A percentile compares a stretch with the other conserved stretches of the same genome.
Conservation (phyloP, 202 grass and related monocot genomes). For the Carex arenaria region DNA sequence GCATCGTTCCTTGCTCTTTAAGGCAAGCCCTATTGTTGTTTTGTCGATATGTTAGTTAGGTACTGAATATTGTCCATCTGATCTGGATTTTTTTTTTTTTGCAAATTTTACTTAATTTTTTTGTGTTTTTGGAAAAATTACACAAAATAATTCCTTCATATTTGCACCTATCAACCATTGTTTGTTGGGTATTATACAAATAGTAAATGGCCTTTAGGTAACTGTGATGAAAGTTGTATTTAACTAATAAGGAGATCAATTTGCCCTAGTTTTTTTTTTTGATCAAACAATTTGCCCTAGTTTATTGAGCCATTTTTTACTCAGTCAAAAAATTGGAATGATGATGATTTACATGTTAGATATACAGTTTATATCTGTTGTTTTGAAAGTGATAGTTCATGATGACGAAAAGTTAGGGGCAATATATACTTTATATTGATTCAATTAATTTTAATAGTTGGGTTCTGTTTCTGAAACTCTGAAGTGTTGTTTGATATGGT, state of each 20-base stretch:
- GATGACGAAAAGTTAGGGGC: background rate
- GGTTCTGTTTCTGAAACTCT: background rate
- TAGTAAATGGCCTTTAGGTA: background rate
- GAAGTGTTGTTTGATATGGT: background rate
- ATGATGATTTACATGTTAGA: background rate
- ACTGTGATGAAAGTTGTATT: background rate
- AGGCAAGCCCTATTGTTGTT: constrained; percentile 37
- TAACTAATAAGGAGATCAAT: background rate
- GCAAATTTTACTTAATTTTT: background rate
- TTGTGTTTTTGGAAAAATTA: background rate
- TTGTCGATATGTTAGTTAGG: constrained; percentile 4
- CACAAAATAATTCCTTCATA: background rate
- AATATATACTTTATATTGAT: background rate
- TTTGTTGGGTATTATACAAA: background rate
- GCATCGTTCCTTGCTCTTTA: constrained; percentile 71
- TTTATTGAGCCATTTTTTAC: background rate
- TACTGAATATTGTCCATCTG: background rate
- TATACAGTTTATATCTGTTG: background rate
- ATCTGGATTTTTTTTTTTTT: background rate
- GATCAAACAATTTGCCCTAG: background rate
- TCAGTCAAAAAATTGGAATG: background rate
- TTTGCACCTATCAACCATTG: background rate
- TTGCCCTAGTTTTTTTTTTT: background rate
- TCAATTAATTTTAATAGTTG: background rate
- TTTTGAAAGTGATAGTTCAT: background rate